Evolutionary conservation across 1,284 basidiomycete species (phyloP).

Genomic region (Paramarasmius palmivorus): DNA sequence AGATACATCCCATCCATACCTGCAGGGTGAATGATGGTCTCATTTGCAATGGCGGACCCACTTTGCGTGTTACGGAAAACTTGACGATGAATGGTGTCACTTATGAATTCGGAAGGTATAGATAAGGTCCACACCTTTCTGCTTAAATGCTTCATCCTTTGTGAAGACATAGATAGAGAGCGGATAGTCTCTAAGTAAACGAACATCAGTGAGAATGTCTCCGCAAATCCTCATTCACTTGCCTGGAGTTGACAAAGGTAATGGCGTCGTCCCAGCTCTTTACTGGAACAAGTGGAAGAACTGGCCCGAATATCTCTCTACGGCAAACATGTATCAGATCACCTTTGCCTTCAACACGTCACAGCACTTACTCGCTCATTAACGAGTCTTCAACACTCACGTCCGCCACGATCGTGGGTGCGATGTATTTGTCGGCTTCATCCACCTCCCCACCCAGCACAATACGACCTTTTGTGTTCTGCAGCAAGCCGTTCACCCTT

Average conservation of each 20-base stretch:
- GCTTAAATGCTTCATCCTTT: slow-evolving; percentile 56
- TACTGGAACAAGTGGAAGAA: slow-evolving; percentile 79
- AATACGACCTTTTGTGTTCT: slow-evolving; percentile 69
- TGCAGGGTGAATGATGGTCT: slow-evolving; percentile 55
- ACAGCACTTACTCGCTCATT: slow-evolving; percentile 65
- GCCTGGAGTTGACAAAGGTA: slow-evolving; percentile 65
- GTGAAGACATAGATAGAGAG: slow-evolving; percentile 80
- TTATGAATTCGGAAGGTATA: too few relatives aligned
- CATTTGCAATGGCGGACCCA: slow-evolving; percentile 70
- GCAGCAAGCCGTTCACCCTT: slow-evolving; percentile 65
- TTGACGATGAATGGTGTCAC: slow-evolving; percentile 23
- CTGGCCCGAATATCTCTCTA: slow-evolving; percentile 75
- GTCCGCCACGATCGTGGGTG: slow-evolving; percentile 69
- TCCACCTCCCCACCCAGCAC: slow-evolving; percentile 73
- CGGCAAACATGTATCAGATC: background rate
- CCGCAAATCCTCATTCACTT: slow-evolving; percentile 17
- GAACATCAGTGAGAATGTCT: background rate
- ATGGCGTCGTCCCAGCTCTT: slow-evolving; percentile 74
- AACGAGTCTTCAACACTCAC: slow-evolving; percentile 66
- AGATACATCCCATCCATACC: slow-evolving; percentile 34
- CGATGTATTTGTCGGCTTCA: slow-evolving; percentile 56
- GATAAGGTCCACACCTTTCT: slow-evolving; percentile 45
- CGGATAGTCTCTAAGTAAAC: slow-evolving; percentile 62
- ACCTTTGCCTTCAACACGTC: background rate
- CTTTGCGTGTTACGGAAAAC: slow-evolving; percentile 70